A percentile compares a stretch with the other conserved stretches of the same genome.
Conservation (phyloP, 139 green algal genomes). For the Micractinium conductrix region DNA sequence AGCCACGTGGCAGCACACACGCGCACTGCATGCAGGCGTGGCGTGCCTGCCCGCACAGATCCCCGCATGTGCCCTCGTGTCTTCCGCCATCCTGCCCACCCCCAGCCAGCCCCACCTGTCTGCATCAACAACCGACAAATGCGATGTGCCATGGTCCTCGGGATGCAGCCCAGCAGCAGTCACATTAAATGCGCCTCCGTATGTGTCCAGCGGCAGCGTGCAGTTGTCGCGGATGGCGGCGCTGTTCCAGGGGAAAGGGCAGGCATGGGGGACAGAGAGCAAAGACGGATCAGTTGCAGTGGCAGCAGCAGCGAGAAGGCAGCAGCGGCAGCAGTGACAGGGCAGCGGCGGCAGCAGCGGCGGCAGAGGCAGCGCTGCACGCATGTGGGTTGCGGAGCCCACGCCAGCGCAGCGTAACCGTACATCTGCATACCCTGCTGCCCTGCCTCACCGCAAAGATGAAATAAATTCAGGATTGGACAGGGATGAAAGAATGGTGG, state of each 20-base stretch:
- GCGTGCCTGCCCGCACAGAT: too few relatives aligned
- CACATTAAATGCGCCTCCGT: constrained; percentile 74
- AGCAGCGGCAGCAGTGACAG: background rate
- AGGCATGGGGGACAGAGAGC: background rate
- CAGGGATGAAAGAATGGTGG: constrained; percentile 39
- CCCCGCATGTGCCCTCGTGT: background rate
- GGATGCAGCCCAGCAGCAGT: constrained; percentile 19
- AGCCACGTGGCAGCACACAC: too few relatives aligned
- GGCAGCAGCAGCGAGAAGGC: background rate
- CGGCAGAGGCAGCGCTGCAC: background rate
- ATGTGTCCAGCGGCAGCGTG: constrained; percentile 38
- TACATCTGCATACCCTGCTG: background rate
- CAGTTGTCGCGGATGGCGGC: constrained; percentile 16
- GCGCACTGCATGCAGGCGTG: too few relatives aligned
- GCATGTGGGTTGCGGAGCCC: too few relatives aligned
- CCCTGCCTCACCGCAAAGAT: background rate
- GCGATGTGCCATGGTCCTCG: constrained; percentile 80
- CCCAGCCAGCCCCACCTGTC: constrained; percentile 22
- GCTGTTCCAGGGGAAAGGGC: background rate
- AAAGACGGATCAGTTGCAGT: too few relatives aligned
- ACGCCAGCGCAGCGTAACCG: too few relatives aligned
- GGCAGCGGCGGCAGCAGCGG: too few relatives aligned
- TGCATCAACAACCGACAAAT: constrained; percentile 78
- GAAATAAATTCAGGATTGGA: background rate
- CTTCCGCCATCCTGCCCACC: background rate